Conservation (phyloP, 2,329 filamentous ascomycete species). For the Rutstroemia sp. region DNA sequence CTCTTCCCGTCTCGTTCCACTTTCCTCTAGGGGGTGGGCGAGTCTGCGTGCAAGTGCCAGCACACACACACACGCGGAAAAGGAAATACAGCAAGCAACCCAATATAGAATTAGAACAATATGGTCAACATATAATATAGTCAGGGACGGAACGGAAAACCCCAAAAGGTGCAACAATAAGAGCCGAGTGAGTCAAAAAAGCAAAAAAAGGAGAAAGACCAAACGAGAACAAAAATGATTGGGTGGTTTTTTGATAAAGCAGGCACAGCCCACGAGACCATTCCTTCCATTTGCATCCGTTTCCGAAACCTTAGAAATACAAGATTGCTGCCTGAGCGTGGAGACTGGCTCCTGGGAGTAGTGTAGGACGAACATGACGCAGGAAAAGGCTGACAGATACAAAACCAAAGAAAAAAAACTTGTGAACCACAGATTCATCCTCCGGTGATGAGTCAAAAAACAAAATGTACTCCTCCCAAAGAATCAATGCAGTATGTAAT, state of each 20-base stretch:
- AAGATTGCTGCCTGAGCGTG: conserved; percentile 23
- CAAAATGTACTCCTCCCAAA: conserved; percentile 4
- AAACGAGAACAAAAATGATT: too few species aligned
- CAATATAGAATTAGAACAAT: background rate
- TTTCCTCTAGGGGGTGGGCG: too few species aligned
- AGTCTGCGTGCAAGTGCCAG: too few species aligned
- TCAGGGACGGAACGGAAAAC: background rate
- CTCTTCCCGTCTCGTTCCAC: background rate
- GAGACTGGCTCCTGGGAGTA: conserved; percentile 20
- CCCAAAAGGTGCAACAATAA: background rate
- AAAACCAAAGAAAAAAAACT: conserved; percentile 4
- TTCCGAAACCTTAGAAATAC: conserved; percentile 14
- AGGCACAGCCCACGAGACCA: conserved; percentile 4
- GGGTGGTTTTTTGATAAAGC: background rate
- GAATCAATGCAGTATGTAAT: conserved; percentile 5
- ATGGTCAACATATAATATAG: background rate
- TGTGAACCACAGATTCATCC: conserved; percentile 22
- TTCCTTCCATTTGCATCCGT: background rate
- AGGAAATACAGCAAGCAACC: background rate
- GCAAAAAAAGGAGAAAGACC: background rate
- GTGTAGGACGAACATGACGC: background rate
- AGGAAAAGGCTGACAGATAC: conserved; percentile 4
- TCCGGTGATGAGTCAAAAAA: conserved; percentile 8
- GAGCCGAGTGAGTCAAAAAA: background rate
- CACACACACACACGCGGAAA: background rate